phyloP scores from a whole-genome alignment of 2,329 filamentous ascomycete genomes.

The Diplodia seriata region DNA sequence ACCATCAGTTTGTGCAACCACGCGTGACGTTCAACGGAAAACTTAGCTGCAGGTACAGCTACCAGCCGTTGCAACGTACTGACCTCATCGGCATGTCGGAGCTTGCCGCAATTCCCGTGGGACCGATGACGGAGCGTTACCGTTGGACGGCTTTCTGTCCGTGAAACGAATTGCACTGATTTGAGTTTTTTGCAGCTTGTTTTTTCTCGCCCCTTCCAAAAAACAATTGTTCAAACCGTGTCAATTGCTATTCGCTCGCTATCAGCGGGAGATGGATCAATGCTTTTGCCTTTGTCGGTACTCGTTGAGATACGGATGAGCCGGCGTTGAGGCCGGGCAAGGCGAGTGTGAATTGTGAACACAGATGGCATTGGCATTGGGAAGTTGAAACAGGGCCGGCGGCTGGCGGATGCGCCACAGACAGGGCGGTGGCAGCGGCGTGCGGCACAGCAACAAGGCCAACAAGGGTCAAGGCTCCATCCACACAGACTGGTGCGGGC shows the following conservation, averaged over 20 bases:
- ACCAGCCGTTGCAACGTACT: background rate
- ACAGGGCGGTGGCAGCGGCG: constrained; percentile 4
- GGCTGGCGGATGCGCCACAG: constrained; percentile 1
- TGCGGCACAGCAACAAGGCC: background rate
- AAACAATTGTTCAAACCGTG: background rate
- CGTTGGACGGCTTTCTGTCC: background rate
- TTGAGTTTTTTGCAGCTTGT: background rate
- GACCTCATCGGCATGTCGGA: background rate
- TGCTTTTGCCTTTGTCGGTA: background rate
- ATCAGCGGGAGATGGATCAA: background rate
- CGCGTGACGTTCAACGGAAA: background rate
- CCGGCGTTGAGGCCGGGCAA: no score
- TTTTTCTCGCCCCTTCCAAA: background rate
- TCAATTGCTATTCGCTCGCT: background rate
- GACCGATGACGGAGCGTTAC: background rate
- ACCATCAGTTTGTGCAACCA: background rate
- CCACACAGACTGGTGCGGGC: background rate
- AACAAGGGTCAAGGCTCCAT: constrained; percentile 11
- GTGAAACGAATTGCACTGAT: background rate
- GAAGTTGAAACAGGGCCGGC: constrained; percentile 1
- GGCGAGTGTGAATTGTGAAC: no score
- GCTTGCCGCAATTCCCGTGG: background rate
- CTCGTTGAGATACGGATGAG: background rate
- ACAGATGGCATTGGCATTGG: background rate
- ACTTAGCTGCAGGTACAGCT: background rate